A percentile compares a stretch with the other conserved stretches of the same genome.
These are phyloP conservation scores for Oxyria digyna DNA, from an alignment of 148 eudicot species.

Conservation along the genomic window DNA sequence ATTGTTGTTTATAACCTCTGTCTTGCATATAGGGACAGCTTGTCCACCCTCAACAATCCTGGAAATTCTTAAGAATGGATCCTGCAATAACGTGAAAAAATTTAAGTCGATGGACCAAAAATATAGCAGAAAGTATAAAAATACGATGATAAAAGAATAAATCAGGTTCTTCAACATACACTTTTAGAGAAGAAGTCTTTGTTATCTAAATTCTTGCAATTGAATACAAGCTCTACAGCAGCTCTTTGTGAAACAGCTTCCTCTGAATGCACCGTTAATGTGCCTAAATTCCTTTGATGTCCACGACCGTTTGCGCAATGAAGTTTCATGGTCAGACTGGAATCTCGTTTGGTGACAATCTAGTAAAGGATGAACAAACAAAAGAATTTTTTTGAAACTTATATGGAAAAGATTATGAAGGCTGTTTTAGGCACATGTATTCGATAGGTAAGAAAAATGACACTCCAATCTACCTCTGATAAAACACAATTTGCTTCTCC, in stretches of 20 bases:
- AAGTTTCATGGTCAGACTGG: slow-evolving; percentile 52
- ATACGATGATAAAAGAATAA: not conserved
- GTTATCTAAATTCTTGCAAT: slow-evolving; percentile 53
- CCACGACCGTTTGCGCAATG: slow-evolving; percentile 19
- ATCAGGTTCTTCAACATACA: slow-evolving; percentile 26
- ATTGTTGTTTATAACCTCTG: slow-evolving; percentile 72
- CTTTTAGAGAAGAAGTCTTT: slow-evolving; percentile 80
- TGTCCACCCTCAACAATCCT: slow-evolving; percentile 62
- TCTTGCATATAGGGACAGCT: slow-evolving; percentile 73
- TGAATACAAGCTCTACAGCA: slow-evolving; percentile 60
- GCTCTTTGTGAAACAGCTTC: slow-evolving; percentile 55
- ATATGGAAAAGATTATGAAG: not conserved
- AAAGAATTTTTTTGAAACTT: not conserved
- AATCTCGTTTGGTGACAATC: slow-evolving; percentile 63
- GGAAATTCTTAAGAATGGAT: slow-evolving; percentile 86
- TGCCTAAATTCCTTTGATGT: slow-evolving; percentile 35
- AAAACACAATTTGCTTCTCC: slow-evolving; percentile 77
- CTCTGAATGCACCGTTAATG: slow-evolving; percentile 61
- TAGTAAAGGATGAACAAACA: slow-evolving; percentile 5
- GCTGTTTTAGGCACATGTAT: not conserved
- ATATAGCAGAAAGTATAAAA: not conserved
- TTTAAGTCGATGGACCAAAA: not conserved
- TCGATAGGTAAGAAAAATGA: not conserved
- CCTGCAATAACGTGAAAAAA: slow-evolving; percentile 22
- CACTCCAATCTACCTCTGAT: slow-evolving; percentile 53